Percentiles rank a stretch among this genome's conserved stretches.
phyloP scores from a whole-genome alignment of 768 basidiomycete species.

The Amanita jacksonii region DNA sequence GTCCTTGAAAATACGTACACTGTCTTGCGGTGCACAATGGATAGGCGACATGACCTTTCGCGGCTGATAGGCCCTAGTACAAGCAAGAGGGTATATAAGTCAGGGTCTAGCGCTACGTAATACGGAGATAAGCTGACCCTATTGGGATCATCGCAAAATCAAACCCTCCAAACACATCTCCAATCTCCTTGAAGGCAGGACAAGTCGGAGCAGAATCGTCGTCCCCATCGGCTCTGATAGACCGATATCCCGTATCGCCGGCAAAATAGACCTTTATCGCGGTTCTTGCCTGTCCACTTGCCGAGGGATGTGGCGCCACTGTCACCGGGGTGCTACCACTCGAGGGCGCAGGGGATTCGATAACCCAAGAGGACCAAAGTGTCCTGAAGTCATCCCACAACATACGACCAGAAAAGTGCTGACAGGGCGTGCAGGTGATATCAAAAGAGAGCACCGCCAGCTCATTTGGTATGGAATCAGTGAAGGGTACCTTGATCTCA shows the following conservation, averaged over 20 bases:
- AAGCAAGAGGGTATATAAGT: too few relatives aligned
- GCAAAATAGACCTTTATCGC: conserved; percentile 50
- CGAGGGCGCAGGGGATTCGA: conserved; percentile 23
- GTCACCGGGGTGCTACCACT: too few relatives aligned
- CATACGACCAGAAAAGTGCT: conserved; percentile 50
- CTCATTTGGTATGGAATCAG: too few relatives aligned
- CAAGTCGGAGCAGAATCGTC: conserved; percentile 48
- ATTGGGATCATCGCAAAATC: conserved; percentile 67
- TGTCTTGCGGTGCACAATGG: conserved; percentile 60
- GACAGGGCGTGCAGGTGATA: conserved; percentile 52
- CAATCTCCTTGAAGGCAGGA: conserved; percentile 69
- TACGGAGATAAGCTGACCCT: too few relatives aligned
- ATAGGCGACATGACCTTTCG: conserved; percentile 47
- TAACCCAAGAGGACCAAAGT: conserved; percentile 60
- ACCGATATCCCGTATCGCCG: conserved; percentile 60
- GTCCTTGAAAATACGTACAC: conserved; percentile 59
- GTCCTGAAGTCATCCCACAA: conserved; percentile 42
- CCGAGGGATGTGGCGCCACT: too few relatives aligned
- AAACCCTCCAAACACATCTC: conserved; percentile 49
- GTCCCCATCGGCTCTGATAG: conserved; percentile 35
- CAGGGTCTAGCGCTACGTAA: too few relatives aligned
- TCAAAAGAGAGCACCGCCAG: conserved; percentile 23
- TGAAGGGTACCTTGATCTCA: conserved; percentile 19
- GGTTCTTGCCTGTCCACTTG: too few relatives aligned
- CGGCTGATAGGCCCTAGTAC: conserved; percentile 54